Percentiles rank a stretch among this genome's conserved stretches.
Conservation (phyloP, 306 rosid genomes). For the Luffa aegyptiaca region DNA sequence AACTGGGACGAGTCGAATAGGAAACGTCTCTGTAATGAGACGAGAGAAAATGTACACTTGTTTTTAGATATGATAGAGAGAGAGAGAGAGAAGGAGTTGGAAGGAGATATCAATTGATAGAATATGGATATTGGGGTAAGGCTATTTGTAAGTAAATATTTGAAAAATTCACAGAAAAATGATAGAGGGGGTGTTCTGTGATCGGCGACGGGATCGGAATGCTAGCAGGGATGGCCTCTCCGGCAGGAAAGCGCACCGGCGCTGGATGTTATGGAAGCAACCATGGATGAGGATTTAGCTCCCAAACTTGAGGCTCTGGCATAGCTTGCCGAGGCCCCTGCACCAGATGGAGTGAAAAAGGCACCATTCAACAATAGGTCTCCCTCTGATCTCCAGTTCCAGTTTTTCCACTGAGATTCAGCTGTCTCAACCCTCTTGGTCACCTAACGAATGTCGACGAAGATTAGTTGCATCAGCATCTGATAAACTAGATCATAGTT, state of each 20-base stretch:
- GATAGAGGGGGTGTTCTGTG: conserved; percentile 10
- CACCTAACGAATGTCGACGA: conserved; percentile 28
- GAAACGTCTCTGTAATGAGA: conserved; percentile 30
- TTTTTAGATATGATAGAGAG: conserved; percentile 28
- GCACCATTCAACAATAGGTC: conserved; percentile 82
- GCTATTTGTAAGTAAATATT: conserved; percentile 22
- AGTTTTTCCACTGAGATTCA: conserved; percentile 44
- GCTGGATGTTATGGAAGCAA: conserved; percentile 68
- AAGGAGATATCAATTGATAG: conserved; percentile 6
- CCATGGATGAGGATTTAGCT: conserved; percentile 91
- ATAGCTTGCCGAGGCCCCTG: conserved; percentile 92
- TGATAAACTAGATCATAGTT: neutral
- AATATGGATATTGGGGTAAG: conserved; percentile 17
- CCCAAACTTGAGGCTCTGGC: conserved; percentile 99
- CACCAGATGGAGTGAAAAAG: conserved; percentile 89
- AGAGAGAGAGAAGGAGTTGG: conserved; percentile 16
- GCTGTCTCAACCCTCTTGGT: conserved; percentile 93
- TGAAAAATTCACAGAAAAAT: conserved; percentile 15
- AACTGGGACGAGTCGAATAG: neutral
- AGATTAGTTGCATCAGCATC: neutral
- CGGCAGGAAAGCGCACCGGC: conserved; percentile 82
- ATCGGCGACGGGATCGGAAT: neutral
- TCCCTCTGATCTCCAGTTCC: conserved; percentile 99
- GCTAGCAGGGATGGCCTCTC: conserved; percentile 71
- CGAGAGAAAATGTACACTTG: conserved; percentile 81